These are phyloP conservation scores for Plasmodium blacklocki DNA, from an alignment of 169 alveolate genomes.

Conservation along the genomic window DNA sequence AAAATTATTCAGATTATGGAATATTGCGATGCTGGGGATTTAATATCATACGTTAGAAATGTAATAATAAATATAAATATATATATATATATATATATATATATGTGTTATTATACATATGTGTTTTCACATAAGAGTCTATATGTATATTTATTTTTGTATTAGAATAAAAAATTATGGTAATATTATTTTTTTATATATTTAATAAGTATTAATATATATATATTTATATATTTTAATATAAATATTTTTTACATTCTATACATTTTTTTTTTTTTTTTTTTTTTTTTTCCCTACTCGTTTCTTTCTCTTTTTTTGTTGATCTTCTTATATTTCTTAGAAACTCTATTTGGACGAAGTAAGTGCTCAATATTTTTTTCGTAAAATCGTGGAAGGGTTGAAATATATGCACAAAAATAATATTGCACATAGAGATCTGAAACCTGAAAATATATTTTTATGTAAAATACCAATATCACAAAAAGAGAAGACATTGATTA, in stretches of 20 bases:
- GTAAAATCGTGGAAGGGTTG: conserved; percentile 85
- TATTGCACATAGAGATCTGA: conserved; percentile 92
- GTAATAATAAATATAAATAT: conserved; percentile 62
- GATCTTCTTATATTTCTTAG: not conserved
- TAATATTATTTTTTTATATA: not conserved
- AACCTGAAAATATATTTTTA: conserved; percentile 94
- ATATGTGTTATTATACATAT: not conserved
- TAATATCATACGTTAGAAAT: conserved; percentile 90
- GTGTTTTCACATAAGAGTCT: not conserved
- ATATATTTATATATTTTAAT: not conserved
- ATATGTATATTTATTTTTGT: not conserved
- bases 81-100: not conserved
- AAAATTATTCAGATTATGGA: conserved; percentile 89
- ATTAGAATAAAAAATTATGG: no score
- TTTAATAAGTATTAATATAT: not conserved
- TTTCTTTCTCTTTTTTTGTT: not conserved
- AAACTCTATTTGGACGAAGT: conserved; percentile 78
- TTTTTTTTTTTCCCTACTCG: not conserved
- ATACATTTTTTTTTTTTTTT: conserved; percentile 4
- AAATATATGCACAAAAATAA: conserved; percentile 86
- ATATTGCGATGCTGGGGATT: conserved; percentile 93
- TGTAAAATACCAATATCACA: conserved; percentile 79
- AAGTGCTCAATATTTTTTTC: conserved; percentile 84
- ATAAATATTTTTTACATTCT: not conserved
- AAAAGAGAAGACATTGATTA: conserved; percentile 57